phyloP scores from a whole-genome alignment of 2,329 filamentous ascomycete genomes.

The Kalaharituber pfeilii region DNA sequence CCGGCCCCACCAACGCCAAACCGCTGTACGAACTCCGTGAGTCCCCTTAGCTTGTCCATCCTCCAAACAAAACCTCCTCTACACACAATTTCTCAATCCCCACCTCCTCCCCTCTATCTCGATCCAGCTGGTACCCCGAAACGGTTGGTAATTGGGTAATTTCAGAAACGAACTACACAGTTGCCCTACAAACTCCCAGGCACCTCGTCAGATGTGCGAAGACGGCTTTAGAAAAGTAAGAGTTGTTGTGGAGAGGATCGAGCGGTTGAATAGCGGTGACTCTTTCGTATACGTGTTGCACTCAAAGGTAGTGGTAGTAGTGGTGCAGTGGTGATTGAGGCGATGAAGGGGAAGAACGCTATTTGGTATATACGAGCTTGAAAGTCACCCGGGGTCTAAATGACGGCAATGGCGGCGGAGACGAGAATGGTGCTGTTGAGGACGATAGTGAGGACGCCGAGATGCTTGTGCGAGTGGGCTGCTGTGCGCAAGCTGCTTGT shows the following conservation, averaged over 20 bases:
- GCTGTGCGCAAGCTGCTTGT: too few species aligned
- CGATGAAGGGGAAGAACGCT: background rate
- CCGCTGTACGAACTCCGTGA: constrained; percentile 13
- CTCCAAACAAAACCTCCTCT: background rate
- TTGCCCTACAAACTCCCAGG: constrained; percentile 23
- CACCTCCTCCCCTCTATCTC: too few species aligned
- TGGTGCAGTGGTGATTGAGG: constrained; percentile 1
- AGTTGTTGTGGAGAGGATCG: constrained; percentile 10
- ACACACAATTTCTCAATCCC: background rate
- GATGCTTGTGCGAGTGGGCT: too few species aligned
- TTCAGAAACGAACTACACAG: too few species aligned
- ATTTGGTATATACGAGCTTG: background rate
- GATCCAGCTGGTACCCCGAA: too few species aligned
- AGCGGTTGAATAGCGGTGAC: too few species aligned
- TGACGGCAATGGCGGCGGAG: background rate
- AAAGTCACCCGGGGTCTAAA: too few species aligned
- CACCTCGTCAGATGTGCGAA: constrained; percentile 28
- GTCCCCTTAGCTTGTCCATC: constrained; percentile 15
- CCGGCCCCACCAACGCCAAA: constrained; percentile 10
- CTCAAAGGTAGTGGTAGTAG: too few species aligned
- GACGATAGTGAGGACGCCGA: background rate
- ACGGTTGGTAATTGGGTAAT: too few species aligned
- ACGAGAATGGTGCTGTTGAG: background rate
- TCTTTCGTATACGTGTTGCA: too few species aligned
- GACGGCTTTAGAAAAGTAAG: constrained; percentile 24